phyloP scores from a whole-genome alignment of 805 yeast genomes.

The Yarrowia keelungensis region DNA sequence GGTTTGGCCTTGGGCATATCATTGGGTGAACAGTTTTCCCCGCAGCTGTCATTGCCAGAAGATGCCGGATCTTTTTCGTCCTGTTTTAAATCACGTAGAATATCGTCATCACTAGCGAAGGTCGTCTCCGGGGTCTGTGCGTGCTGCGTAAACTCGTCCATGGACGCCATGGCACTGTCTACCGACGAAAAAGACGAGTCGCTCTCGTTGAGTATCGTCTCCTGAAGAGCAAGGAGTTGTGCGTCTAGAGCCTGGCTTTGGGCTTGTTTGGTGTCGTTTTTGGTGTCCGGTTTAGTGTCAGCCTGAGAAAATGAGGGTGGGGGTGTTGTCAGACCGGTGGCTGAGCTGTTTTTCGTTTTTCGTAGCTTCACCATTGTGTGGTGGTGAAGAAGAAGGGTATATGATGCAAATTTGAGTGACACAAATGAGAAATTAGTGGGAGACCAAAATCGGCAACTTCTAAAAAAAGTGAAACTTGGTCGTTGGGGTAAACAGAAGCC shows the following conservation, averaged over 20 bases:
- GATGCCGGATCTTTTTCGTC: neutral
- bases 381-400: slow-evolving; percentile 1
- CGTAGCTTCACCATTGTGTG: slow-evolving; percentile 17
- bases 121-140: slow-evolving; percentile 28
- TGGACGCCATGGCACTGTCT: slow-evolving; percentile 12
- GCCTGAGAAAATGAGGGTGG: slow-evolving; percentile 22
- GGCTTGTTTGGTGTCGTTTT: neutral
- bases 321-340: slow-evolving; percentile 24
- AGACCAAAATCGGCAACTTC: no score
- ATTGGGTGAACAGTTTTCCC: neutral
- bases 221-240: slow-evolving; percentile 20
- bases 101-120: slow-evolving; percentile 18
- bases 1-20: slow-evolving; percentile 24
- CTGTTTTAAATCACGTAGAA: slow-evolving; percentile 1
- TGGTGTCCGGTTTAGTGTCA: neutral
- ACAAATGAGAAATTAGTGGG: neutral
- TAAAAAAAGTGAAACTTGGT: no score
- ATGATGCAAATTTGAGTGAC: slow-evolving; percentile 28
- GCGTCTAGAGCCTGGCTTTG: neutral
- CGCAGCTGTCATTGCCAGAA: slow-evolving; percentile 6
- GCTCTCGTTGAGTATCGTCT: slow-evolving; percentile 35
- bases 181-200: slow-evolving; percentile 34
- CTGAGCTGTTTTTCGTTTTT: slow-evolving; percentile 17
- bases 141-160: slow-evolving; percentile 11
- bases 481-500: no score